Evolutionary conservation across 768 basidiomycete genomes (phyloP).

Genomic region (Boletus barrowsii): DNA sequence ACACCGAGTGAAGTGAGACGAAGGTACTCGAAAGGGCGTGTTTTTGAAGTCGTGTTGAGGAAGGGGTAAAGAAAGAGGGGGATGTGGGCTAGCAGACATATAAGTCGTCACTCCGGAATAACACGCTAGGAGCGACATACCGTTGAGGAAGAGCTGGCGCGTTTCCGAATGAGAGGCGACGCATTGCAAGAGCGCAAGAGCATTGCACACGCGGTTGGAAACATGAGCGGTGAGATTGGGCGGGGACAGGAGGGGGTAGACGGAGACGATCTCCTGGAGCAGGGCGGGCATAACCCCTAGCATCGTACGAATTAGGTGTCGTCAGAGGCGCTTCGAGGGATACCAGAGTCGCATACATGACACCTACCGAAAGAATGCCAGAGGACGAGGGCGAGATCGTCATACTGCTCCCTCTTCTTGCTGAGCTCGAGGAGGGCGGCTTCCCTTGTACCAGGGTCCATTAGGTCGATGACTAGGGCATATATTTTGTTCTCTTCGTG

Average conservation of each 20-base stretch:
- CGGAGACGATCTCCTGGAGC: constrained; percentile 96
- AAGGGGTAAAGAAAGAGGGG: constrained; percentile 95
- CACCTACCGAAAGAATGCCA: constrained; percentile 95
- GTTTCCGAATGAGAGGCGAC: constrained; percentile 98
- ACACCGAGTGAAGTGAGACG: constrained; percentile 99
- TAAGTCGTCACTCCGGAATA: not conserved
- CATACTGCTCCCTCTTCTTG: constrained; percentile 99
- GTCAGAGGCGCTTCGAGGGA: not conserved
- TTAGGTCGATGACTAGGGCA: constrained; percentile 80
- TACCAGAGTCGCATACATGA: not conserved
- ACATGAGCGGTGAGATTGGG: constrained; percentile 96
- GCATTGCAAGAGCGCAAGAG: constrained; percentile 94
- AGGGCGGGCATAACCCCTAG: constrained; percentile 96
- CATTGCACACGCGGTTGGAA: constrained; percentile 98
- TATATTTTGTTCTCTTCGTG: constrained; percentile 86
- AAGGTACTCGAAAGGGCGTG: constrained; percentile 98
- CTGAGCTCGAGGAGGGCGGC: constrained; percentile 90
- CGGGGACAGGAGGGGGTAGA: constrained; percentile 93
- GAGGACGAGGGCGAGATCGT: constrained; percentile 93
- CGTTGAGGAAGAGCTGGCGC: constrained; percentile 90
- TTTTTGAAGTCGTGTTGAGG: constrained; percentile 98
- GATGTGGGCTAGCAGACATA: constrained; percentile 75
- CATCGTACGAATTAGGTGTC: not conserved
- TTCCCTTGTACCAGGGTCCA: constrained; percentile 83
- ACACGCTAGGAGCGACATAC: constrained; percentile 38